Evolutionary conservation across 345 rosid species (phyloP).

Genomic region (Rhizophora apiculata): DNA sequence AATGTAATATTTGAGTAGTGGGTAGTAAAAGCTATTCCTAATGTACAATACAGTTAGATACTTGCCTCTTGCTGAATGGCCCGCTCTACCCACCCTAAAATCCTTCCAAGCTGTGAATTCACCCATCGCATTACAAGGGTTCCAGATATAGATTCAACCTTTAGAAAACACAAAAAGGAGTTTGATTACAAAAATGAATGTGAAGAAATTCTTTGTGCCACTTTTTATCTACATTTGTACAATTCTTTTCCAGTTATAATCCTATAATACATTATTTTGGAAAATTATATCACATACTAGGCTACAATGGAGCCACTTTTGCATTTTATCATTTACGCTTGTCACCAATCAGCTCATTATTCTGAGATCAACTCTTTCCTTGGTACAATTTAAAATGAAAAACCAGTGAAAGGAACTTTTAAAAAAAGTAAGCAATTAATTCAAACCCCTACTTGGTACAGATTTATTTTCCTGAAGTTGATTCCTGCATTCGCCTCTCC

Average conservation of each 20-base stretch:
- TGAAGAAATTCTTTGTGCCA: not conserved
- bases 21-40: not conserved
- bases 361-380: not conserved
- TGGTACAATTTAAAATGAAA: not conserved
- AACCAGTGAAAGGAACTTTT: not conserved
- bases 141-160: conserved; percentile 90
- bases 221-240: no score
- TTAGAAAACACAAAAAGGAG: conserved; percentile 19
- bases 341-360: not conserved
- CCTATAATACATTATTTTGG: not conserved
- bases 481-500: conserved; percentile 60
- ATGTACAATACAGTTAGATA: not conserved
- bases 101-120: conserved; percentile 85
- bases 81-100: conserved; percentile 92
- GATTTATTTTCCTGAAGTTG: conserved; percentile 59
- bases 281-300: not conserved
- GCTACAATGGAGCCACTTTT: not conserved
- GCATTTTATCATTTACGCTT: not conserved
- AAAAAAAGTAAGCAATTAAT: not conserved
- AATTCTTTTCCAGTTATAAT: not conserved
- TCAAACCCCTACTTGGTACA: conserved; percentile 64
- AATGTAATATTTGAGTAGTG: not conserved
- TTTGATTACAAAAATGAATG: not conserved
- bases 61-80: conserved; percentile 90
- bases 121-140: conserved; percentile 93